Evolutionary conservation across 2,329 filamentous ascomycete species (phyloP), one percentile per base, ranked within the genome.

Genomic region (Claviceps sp.): DNA sequence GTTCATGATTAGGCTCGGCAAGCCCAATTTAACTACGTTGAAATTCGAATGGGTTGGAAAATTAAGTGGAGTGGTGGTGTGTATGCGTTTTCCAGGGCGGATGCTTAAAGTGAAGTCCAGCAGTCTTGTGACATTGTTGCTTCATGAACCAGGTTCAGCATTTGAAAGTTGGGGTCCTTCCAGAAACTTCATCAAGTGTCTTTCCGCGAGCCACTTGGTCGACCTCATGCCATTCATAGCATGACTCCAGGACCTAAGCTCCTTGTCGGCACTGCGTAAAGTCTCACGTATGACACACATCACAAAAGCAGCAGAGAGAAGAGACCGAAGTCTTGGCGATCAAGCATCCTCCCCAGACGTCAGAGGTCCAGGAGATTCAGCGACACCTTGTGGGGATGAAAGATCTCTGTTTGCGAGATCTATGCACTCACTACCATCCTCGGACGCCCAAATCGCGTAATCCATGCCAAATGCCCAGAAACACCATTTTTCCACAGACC

Each of bases 351-450:
- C 84, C 74, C 76, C 74, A 64, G 69, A 69, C 48, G 17, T 34
- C 8, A 63, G 64, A 52, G 61, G 64, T 67, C 67, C 65, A 14
- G 14, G 72, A 81, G 83, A 89, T 76, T 91, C 85, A 71, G 88
- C 89, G 89, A 95, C 89, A 95, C 89, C 89, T 89, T 78, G 65
- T 75, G 72, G 76, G 75, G 72, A 71, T 71, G 70, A 71, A 71
- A 76, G 73, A 77, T 78, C 74, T 73, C 69, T 73, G 44, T 46
- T 55, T 72, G 76, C 72, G 65, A 76, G 75, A 80, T 75, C 78
- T 81, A 71, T 70, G 69, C 64, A 66, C 74, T 75, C 73, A 76
- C 73, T 77, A 73, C 69, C 70, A 70, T 74, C 74, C 73, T 70
- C 68, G 73, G 74, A 80, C 76, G 74, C 76, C 75, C 75, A 70